A percentile compares a stretch with the other conserved stretches of the same genome.
phyloP scores from a whole-genome alignment of 2,329 filamentous ascomycete genomes.

The Cladophialophora yegresii region DNA sequence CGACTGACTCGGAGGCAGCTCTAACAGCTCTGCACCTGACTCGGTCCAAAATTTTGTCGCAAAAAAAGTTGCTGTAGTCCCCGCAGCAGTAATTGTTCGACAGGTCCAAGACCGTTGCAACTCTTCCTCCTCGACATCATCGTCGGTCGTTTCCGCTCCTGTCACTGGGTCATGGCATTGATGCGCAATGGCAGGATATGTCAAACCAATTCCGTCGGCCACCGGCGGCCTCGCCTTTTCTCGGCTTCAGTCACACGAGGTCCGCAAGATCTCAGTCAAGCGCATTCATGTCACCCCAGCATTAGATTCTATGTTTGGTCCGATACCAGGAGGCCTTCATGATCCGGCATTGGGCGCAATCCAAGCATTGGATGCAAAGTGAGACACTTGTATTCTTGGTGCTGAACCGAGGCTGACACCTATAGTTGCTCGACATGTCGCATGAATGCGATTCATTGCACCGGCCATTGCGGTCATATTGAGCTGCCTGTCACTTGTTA shows the following conservation, averaged over 20 bases:
- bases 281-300: constrained; percentile 89
- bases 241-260: constrained; percentile 78
- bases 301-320: constrained; percentile 90
- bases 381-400: background rate
- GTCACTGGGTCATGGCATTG: constrained; percentile 23
- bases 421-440: constrained; percentile 88
- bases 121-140: background rate
- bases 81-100: constrained; percentile 9
- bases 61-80: constrained; percentile 12
- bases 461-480: constrained; percentile 93
- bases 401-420: constrained; percentile 18
- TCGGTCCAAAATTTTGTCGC: constrained; percentile 9
- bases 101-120: background rate
- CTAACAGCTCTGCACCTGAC: background rate
- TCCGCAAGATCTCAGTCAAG: constrained; percentile 87
- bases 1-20: background rate
- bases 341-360: constrained; percentile 89
- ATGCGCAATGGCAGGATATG: constrained; percentile 47
- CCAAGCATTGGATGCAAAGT: constrained; percentile 48
- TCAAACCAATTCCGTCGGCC: constrained; percentile 78
- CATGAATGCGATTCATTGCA: constrained; percentile 75
- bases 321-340: constrained; percentile 86
- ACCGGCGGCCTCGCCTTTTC: constrained; percentile 88
- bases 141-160: background rate
- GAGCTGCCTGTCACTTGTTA: constrained; percentile 92